Base-by-base conservation (phyloP, 2,329 filamentous ascomycete species). In the Exophiala sp. region DNA sequence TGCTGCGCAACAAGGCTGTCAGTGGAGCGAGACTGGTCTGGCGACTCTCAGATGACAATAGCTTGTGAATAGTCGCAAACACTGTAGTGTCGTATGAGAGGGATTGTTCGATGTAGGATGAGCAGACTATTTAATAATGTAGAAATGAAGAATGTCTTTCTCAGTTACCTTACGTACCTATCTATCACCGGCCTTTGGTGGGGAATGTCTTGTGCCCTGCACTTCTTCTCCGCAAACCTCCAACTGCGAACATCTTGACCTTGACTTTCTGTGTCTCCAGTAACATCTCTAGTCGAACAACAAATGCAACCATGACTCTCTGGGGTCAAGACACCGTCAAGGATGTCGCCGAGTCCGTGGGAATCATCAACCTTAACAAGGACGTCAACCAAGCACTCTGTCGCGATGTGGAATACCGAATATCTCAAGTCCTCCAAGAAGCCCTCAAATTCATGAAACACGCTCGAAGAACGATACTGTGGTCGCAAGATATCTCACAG, bases 241-340 rank as follows among this genome's bases (percentile, higher is more conserved):
- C 20, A 20, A 9, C 14, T 47, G 44, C 44, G 44, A 24, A 21
- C 33, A 33, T 39, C 32, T 24, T 39, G 34, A 24, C 35, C 35
- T 24, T 33, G 16, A 39, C 9, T 14, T 14, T 12, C 18, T 18
- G 21, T 21, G 5, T 12, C 4, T 34, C 11, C 18, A 20, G 32
- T 35, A 34, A 14, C 12, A 33, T 16, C 14, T 39, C 14, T 4
- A 40, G 8, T 12, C 21, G n/a, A 36, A 9, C n/a, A 12, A 24
- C 41, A 9, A 32, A 40, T 45, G 52, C 34, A 33, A 38, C 50
- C 42, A 64, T 64, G 62, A 62, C 83, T 36, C 85, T 96, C 63
- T 97, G 94, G 94, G 97, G 96, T 68, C 85, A 89, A 14, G 94
- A 99, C 66, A 97, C 96, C 65, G 89, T 99, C 65, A 86, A 86